phyloP scores from a whole-genome alignment of 306 rosid species.

The Luffa aegyptiaca region DNA sequence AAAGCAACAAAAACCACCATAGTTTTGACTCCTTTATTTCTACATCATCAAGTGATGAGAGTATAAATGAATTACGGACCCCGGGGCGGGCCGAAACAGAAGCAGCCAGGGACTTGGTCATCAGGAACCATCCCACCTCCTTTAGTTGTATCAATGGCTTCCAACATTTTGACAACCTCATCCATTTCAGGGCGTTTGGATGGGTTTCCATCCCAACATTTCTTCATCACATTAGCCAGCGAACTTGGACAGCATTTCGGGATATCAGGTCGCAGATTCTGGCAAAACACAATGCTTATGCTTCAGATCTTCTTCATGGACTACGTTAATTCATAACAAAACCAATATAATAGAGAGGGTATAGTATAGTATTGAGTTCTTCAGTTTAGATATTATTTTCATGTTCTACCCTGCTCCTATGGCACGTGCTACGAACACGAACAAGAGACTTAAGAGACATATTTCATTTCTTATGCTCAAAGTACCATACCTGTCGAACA shows the following conservation, averaged over 20 bases:
- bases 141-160: slow-evolving; percentile 55
- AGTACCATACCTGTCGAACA: slow-evolving; percentile 38
- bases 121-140: slow-evolving; percentile 75
- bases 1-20: slow-evolving; percentile 4
- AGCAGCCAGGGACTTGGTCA: slow-evolving; percentile 26
- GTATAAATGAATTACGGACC: slow-evolving; percentile 33
- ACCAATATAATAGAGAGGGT: neutral
- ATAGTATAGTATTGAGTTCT: neutral
- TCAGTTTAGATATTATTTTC: neutral
- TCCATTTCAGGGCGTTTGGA: slow-evolving; percentile 55
- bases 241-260: slow-evolving; percentile 59
- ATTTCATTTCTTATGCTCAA: neutral
- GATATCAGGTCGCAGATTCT: slow-evolving; percentile 56
- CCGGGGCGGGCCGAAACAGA: slow-evolving; percentile 39
- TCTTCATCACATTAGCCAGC: slow-evolving; percentile 40
- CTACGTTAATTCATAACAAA: neutral
- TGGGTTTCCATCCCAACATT: slow-evolving; percentile 54
- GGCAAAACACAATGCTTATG: slow-evolving; percentile 12
- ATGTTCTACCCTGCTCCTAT: neutral
- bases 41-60: neutral
- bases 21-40: slow-evolving; percentile 2
- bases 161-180: slow-evolving; percentile 58
- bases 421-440: neutral
- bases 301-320: neutral
- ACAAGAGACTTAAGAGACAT: neutral